Conservation (phyloP, 192 early-diverging fungal species). For the Umbelopsis sp. region DNA sequence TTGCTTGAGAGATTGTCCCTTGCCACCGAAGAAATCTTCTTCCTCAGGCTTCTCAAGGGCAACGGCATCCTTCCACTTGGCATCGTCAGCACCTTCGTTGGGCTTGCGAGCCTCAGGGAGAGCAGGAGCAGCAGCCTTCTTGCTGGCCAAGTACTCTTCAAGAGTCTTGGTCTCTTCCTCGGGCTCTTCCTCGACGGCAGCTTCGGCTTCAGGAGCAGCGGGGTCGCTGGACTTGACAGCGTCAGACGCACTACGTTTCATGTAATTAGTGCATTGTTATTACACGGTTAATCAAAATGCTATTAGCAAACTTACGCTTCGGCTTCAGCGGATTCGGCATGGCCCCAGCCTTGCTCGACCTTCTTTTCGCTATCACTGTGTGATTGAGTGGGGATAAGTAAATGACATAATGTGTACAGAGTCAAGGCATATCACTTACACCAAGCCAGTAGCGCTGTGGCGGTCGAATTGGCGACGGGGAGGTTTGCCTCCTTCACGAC, state of each 20-base stretch:
- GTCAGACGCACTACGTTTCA: conserved; percentile 23
- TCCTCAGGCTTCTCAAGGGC: conserved; percentile 72
- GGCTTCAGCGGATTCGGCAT: conserved; percentile 62
- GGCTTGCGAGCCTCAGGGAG: conserved; percentile 73
- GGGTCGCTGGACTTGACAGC: conserved; percentile 33
- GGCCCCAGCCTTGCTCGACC: conserved; percentile 84
- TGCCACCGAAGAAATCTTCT: conserved; percentile 73
- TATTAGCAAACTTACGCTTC: conserved; percentile 42
- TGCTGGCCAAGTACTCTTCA: conserved; percentile 84
- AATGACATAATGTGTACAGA: not conserved
- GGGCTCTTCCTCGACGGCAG: conserved; percentile 61
- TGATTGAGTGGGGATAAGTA: not conserved
- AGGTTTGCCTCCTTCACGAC: conserved; percentile 44
- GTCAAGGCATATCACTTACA: conserved; percentile 32
- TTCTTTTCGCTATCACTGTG: conserved; percentile 89
- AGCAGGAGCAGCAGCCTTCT: conserved; percentile 61
- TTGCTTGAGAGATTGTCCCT: conserved; percentile 47
- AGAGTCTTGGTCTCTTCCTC: conserved; percentile 86
- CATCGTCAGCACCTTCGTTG: conserved; percentile 87
- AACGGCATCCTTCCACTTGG: conserved; percentile 80
- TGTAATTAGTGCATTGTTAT: no score
- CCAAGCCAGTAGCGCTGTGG: conserved; percentile 77
- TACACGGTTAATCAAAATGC: no score
- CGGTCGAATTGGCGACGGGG: conserved; percentile 77
- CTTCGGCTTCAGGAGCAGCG: conserved; percentile 40